Conservation (phyloP, 805 yeast species). For the Zygosaccharomyces bailii region DNA sequence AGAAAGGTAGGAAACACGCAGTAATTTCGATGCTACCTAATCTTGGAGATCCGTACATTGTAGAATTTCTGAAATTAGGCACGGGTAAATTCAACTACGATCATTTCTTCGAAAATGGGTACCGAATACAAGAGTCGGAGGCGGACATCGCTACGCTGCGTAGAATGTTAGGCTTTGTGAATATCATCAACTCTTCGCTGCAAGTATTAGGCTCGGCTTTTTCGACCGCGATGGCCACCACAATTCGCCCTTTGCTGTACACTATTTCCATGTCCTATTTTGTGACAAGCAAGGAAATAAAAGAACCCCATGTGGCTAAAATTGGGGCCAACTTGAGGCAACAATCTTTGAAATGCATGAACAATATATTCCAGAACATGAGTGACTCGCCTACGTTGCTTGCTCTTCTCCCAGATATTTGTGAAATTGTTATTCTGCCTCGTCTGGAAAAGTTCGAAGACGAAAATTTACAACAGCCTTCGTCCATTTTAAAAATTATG, state of each 20-base stretch:
- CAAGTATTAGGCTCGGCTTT: constrained; percentile 55
- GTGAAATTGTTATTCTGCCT: constrained; percentile 53
- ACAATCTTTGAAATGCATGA: constrained; percentile 61
- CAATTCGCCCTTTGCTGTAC: constrained; percentile 56
- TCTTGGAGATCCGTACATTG: constrained; percentile 49
- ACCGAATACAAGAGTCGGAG: constrained; percentile 22
- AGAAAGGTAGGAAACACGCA: constrained; percentile 68
- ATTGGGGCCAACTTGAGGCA: constrained; percentile 60
- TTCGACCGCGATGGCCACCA: constrained; percentile 44
- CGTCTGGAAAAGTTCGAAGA: constrained; percentile 63
- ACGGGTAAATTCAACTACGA: constrained; percentile 48
- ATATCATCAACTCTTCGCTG: constrained; percentile 33
- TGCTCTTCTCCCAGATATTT: constrained; percentile 48
- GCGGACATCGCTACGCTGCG: constrained; percentile 40
- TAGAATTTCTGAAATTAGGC: constrained; percentile 60
- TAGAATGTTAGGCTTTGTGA: constrained; percentile 61
- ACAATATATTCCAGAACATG: constrained; percentile 50
- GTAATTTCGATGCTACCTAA: constrained; percentile 62
- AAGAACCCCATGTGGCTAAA: constrained; percentile 36
- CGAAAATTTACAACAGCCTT: constrained; percentile 80
- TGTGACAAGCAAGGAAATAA: constrained; percentile 32
- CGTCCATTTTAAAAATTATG: constrained; percentile 68
- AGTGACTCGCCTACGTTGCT: constrained; percentile 57
- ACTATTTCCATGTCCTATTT: constrained; percentile 53
- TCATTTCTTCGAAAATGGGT: constrained; percentile 34